These are phyloP conservation scores for Echeveria elegans DNA, from an alignment of 164 flowering plant species.

Conservation along the genomic window DNA sequence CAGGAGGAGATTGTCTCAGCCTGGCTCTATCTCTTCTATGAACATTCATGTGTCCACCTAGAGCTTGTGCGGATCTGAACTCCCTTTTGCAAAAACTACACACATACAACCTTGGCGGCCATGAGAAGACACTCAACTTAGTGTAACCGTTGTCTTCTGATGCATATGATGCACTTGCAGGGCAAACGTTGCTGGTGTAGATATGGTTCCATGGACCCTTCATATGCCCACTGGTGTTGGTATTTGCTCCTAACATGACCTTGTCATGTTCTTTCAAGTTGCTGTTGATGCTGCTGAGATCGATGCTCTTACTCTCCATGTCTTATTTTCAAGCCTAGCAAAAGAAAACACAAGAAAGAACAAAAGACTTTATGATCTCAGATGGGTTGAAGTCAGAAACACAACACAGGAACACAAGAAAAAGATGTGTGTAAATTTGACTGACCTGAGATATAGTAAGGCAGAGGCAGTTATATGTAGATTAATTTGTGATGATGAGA, in stretches of 20 bases:
- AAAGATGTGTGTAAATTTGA: not conserved
- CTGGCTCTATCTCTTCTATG: slow-evolving; percentile 6
- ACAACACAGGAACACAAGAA: not conserved
- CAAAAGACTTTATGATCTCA: not conserved
- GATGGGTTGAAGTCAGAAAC: not conserved
- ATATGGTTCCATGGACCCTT: slow-evolving; percentile 2
- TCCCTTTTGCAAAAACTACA: slow-evolving; percentile 7
- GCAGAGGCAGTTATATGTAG: not conserved
- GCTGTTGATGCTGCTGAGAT: not conserved
- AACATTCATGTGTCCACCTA: slow-evolving; percentile 6
- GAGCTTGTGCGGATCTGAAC: slow-evolving; percentile 8
- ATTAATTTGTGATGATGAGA: slow-evolving; percentile 6
- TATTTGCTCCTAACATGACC: not conserved
- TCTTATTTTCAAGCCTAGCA: not conserved
- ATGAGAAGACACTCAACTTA: not conserved
- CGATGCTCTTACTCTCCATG: slow-evolving; percentile 1
- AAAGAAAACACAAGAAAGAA: not conserved
- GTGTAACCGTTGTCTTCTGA: not conserved
- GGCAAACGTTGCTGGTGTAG: not conserved
- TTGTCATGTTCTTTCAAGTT: not conserved
- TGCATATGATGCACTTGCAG: not conserved
- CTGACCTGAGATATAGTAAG: not conserved
- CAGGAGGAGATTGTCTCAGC: slow-evolving; percentile 3
- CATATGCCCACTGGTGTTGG: not conserved
- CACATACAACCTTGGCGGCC: not conserved